Percentiles rank a stretch among this genome's conserved stretches.
These are phyloP conservation scores for Atalantia buxifolia DNA, from an alignment of 345 rosid genomes.

Conservation along the genomic window DNA sequence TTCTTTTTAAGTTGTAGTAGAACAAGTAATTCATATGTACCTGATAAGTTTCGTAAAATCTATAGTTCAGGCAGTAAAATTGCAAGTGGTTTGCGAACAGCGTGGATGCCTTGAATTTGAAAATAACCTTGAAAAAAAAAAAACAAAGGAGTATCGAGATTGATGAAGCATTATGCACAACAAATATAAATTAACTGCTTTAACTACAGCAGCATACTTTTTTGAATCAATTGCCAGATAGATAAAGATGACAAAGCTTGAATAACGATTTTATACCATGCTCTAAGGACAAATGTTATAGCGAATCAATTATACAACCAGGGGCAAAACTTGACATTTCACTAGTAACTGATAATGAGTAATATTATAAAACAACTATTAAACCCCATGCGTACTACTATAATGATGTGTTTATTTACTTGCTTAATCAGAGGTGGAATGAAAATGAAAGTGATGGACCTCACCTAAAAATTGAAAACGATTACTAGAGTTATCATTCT, in stretches of 20 bases:
- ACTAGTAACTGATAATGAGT: not conserved
- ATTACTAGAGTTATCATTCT: no score
- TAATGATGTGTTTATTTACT: no score
- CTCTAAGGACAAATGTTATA: not conserved
- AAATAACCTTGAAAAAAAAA: no score
- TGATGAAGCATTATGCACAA: not conserved
- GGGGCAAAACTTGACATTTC: not conserved
- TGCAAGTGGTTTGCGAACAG: not conserved
- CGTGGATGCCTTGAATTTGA: not conserved
- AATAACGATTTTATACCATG: not conserved
- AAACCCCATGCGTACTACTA: not conserved
- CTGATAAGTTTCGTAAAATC: no score
- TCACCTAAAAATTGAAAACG: no score
- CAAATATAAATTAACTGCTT: not conserved
- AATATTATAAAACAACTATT: not conserved
- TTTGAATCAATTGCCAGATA: not conserved
- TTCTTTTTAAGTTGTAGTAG: no score
- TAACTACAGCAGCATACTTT: not conserved
- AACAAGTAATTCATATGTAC: no score
- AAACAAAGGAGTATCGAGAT: not conserved
- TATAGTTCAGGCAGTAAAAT: not conserved
- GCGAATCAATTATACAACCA: not conserved
- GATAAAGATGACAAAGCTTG: not conserved
- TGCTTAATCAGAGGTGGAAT: no score
- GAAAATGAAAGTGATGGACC: no score